Base-by-base conservation (phyloP, 2,329 filamentous ascomycete genomes). In the Hirsutella rhossiliensis region DNA sequence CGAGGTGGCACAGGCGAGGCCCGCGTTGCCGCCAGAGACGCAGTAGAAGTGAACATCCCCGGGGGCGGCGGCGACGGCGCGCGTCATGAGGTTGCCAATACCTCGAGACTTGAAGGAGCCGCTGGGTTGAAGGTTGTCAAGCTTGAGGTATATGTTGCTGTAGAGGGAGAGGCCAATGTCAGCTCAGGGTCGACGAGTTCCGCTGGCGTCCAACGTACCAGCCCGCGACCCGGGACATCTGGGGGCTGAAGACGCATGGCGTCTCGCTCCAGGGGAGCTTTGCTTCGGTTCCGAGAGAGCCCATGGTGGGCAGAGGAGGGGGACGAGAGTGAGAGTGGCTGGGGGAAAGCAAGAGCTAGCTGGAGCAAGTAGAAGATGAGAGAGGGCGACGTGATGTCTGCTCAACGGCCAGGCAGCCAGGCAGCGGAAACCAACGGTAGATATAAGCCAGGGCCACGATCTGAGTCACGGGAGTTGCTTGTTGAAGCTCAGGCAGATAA, bases 31-130 rank as follows among this genome's bases (percentile, higher is more conserved):
- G 46, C 85, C 87, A 3, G 79, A 85, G 12, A 82, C 84, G 56
- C 76, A 83, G 67, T 86, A 92, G 72, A 92, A 90, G 66, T 85
- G 84, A 2, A 71, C 64, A 6, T 59, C 51, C 19, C 58, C 54
- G 2, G 54, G 54, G 45, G 54, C 48, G 5, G 51, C 46, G 48
- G 65, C 53, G 50, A 62, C 56, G 45, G 63, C 61, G 43, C 56
- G 56, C 45, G 67, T 64, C 57, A 87, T 80, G 58, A 84, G 73
- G 61, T 84, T 76, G 41, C 85, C 84, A 48, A 90, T 77, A 28
- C 83, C 85, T 51, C 78, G 75, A 40, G 84, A 89, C 62, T 94
- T 92, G 77, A 94, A 94, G 34, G 84, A 89, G 50, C 84, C 84
- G 19, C 82, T 84, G 5, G 87, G 87, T 57, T 94, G 87, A 44